Percentiles rank a stretch among this genome's conserved stretches.
These are phyloP conservation scores for Oropetium thomaeum DNA, from an alignment of 176 grass and related monocot genomes.

Conservation along the genomic window DNA sequence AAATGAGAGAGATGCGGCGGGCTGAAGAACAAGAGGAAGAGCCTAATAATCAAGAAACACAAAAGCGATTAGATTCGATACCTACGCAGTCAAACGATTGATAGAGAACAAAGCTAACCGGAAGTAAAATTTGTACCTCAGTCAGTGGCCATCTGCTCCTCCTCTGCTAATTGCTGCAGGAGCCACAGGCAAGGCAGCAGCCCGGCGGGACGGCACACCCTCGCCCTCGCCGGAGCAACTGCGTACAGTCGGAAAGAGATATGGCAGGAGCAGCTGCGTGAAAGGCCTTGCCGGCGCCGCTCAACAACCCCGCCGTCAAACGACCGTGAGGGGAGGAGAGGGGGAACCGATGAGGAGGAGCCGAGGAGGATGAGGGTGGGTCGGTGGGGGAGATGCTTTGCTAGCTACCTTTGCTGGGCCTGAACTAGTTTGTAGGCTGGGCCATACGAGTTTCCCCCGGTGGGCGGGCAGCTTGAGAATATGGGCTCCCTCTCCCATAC, in stretches of 20 bases:
- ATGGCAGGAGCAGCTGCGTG: background rate
- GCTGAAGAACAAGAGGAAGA: too few relatives aligned
- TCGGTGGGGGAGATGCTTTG: too few relatives aligned
- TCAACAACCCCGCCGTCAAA: too few relatives aligned
- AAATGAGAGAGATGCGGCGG: too few relatives aligned
- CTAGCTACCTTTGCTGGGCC: background rate
- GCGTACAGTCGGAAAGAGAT: background rate
- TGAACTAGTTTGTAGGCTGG: background rate
- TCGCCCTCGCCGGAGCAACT: background rate
- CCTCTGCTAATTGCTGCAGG: background rate
- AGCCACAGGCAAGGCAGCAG: background rate
- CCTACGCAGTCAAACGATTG: background rate
- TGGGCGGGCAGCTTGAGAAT: too few relatives aligned
- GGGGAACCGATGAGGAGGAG: background rate
- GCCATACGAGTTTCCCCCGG: background rate
- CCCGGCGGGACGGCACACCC: background rate
- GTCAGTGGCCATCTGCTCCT: background rate
- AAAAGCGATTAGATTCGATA: background rate
- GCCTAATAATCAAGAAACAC: background rate
- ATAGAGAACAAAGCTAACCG: background rate
- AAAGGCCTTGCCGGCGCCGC: background rate
- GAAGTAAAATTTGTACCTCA: background rate
- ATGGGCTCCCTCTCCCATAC: background rate
- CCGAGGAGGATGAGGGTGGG: background rate
- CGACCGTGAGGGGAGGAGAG: background rate